A percentile compares a stretch with the other conserved stretches of the same genome.
Conservation (phyloP, 257 asterid species). For the Solanum pennellii region DNA sequence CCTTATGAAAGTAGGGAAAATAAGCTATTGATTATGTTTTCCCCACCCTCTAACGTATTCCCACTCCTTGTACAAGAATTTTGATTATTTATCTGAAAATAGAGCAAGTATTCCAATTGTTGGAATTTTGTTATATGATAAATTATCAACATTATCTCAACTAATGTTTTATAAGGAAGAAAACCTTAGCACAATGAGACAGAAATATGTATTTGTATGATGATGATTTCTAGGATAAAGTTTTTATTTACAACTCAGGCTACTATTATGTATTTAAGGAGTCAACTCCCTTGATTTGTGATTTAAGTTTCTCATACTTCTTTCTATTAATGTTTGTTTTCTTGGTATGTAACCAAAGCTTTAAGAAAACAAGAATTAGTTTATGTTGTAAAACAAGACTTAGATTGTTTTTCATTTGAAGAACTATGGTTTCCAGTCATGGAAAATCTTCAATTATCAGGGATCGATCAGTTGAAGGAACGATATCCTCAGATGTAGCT, state of each 20-base stretch:
- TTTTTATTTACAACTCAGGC: background rate
- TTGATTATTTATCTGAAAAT: background rate
- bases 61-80: background rate
- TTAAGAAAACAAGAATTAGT: background rate
- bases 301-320: background rate
- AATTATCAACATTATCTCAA: background rate
- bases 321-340: background rate
- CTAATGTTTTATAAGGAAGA: background rate
- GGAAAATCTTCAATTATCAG: background rate
- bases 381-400: background rate
- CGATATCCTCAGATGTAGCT: background rate
- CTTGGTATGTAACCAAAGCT: background rate
- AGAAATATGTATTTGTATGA: background rate
- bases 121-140: background rate
- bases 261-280: background rate
- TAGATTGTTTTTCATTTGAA: background rate
- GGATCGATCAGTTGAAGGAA: background rate
- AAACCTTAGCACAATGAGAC: background rate
- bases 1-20: background rate
- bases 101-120: background rate
- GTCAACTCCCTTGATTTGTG: background rate
- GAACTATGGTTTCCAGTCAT: background rate
- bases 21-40: background rate
- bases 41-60: background rate
- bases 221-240: background rate